These are phyloP conservation scores for Penicillium sp. DNA, from an alignment of 2,329 filamentous ascomycete genomes.

Conservation along the genomic window DNA sequence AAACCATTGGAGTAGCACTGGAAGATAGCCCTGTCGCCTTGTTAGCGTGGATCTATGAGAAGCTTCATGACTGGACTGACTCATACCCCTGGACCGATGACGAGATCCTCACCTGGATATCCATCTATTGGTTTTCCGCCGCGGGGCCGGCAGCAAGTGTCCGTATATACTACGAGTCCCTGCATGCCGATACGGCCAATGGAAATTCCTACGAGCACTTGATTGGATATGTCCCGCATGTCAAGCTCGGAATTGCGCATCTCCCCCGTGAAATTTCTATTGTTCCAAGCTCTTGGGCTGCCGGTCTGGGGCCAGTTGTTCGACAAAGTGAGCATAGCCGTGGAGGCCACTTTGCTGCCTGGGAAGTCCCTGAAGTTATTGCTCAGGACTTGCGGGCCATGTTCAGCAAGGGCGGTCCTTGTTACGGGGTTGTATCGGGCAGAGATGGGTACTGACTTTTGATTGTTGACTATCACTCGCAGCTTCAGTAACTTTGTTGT, in stretches of 20 bases:
- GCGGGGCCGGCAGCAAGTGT: constrained; percentile 67
- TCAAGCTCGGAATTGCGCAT: constrained; percentile 22
- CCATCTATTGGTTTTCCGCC: constrained; percentile 68
- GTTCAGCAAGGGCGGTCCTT: constrained; percentile 18
- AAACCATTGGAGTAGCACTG: constrained; percentile 68
- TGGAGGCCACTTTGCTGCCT: constrained; percentile 27
- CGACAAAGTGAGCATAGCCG: constrained; percentile 16
- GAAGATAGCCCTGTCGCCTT: constrained; percentile 69
- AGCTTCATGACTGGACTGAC: constrained; percentile 76
- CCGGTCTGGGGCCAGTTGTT: constrained; percentile 19
- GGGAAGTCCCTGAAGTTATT: constrained; percentile 21
- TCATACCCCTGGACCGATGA: constrained; percentile 71
- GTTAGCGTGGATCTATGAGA: constrained; percentile 78
- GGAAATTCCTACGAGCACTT: constrained; percentile 15
- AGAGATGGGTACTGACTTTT: constrained; percentile 12
- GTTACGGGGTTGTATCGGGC: constrained; percentile 10
- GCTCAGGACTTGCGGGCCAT: constrained; percentile 18
- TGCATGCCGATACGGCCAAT: constrained; percentile 1
- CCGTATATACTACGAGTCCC: constrained; percentile 70
- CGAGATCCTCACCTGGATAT: constrained; percentile 72
- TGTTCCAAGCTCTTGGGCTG: constrained; percentile 22
- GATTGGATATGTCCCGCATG: constrained; percentile 13
- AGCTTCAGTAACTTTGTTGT: background rate
- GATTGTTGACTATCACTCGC: too few species aligned
- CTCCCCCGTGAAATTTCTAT: constrained; percentile 21